Base-by-base conservation (phyloP, 306 rosid species). In the Oxytropis ochrocephala region DNA sequence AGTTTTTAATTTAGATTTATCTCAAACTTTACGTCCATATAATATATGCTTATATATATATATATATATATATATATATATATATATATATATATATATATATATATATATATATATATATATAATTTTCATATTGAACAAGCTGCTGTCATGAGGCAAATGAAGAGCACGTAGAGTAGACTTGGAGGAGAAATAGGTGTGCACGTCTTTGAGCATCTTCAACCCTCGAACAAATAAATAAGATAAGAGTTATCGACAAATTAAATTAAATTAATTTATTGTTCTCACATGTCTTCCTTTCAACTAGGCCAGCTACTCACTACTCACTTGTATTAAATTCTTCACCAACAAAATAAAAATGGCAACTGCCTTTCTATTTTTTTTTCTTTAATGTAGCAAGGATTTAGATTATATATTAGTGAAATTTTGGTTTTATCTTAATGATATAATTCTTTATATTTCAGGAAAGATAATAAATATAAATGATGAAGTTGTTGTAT, bases 181-280 rank as follows among this genome's bases (percentile, higher is more conserved):
- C 44, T 24, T 72, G 62, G 59, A 74, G 64, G 75, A 75, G 64
- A 76, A 75, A 85, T 71, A 85, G 87, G 47, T 42, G 29, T 73
- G 93, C 91, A 87, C 96, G 93, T 85, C 90, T 79, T 53, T 70
- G 29, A 75, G 75, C 32, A 75, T 44, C 46, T 64, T 69, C 57
- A 43, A 1, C 32, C 33, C 67, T 41, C 17, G 32, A 19, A 1
- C 18, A n/a, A 19, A 6, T 48, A 46, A 77, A 73, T 35, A 33
- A 8, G 39, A 62, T 21, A 44, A 73, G 18, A 57, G 18, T 53
- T 43, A 64, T 69, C 48, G 14, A 65, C 43, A 46, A 29, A 61
- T 12, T 41, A 29, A 29, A 61, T 12, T 32, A n/a, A 66, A 52
- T 53, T 78, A 17, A 72, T 64, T 65, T 64, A 72, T 64, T 60